Percentiles rank a stretch among this genome's conserved stretches.
Evolutionary conservation across 2,329 filamentous ascomycete species (phyloP).

Genomic region (Cordyceps cicadae): DNA sequence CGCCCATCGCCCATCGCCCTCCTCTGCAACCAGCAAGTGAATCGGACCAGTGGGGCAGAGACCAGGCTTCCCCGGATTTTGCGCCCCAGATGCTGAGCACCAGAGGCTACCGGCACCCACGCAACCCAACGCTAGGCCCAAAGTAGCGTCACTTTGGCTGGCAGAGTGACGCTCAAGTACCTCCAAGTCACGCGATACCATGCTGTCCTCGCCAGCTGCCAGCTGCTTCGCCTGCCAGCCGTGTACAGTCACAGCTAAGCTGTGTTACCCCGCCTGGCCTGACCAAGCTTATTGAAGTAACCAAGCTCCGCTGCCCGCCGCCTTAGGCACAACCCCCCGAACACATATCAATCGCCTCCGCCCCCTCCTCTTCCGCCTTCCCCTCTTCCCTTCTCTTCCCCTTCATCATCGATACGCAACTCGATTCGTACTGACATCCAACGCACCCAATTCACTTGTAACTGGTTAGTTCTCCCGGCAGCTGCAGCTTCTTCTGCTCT

Average conservation of each 20-base stretch:
- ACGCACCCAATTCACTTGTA: neutral
- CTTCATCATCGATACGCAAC: conserved; percentile 20
- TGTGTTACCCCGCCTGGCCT: conserved; percentile 7
- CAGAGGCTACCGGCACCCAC: neutral
- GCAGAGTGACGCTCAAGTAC: conserved; percentile 5
- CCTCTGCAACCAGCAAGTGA: conserved; percentile 8
- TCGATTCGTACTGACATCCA: conserved; percentile 16
- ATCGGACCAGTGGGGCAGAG: conserved; percentile 15
- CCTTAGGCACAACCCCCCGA: conserved; percentile 15
- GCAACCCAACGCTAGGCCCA: conserved; percentile 8
- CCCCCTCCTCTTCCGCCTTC: conserved; percentile 20
- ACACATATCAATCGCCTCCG: conserved; percentile 25
- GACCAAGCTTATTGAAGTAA: conserved; percentile 6
- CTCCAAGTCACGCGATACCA: conserved; percentile 11
- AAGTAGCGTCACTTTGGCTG: neutral
- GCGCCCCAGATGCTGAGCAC: conserved; percentile 15
- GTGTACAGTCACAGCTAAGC: neutral
- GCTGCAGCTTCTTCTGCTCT: neutral
- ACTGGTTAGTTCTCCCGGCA: conserved; percentile 1
- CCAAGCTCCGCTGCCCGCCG: conserved; percentile 12
- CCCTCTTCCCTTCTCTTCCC: conserved; percentile 19
- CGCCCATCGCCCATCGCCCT: neutral
- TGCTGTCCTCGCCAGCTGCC: neutral
- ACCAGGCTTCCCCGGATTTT: conserved; percentile 20
- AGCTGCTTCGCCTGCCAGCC: neutral